Evolutionary conservation across 2,329 filamentous ascomycete species (phyloP), one percentile per base, ranked within the genome.

Genomic region (Sporothrix mexicana): DNA sequence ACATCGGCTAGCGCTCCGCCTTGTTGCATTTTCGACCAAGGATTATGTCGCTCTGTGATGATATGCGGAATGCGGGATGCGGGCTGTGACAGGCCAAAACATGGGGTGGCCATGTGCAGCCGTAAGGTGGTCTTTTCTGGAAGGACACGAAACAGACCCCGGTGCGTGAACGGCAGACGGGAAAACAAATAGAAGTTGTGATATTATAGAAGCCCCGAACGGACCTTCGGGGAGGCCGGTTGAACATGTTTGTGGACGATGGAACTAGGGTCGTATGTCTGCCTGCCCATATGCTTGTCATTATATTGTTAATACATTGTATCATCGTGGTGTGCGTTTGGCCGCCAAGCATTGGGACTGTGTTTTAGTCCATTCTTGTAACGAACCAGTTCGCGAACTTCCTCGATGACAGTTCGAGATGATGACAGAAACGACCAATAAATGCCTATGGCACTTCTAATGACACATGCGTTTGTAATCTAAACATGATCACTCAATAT

Each of bases 61-160:
- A 62, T 17, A 62, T 62, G 30, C 30, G 30, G 30, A 17, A 15
- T 15, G 41, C 15, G 30, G 30, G 30, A 36, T 36, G 30, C 30
- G 30, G 30, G 30, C 7, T 36, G 30, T 36, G 30, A 36, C 4
- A 36, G 30, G 30, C 30, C 30, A 25, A 43, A 30, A 53, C n/a
- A 51, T n/a, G 64, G 43, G 43, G 23, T 8, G 64, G 64, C 45
- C 43, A 30, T 68, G 45, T 15, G 5, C n/a, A 51, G 64, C 64
- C 64, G 23, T 36, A 10, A 30, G n/a, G 13, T 68, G 47, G 23
- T 49, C n/a, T 25, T 47, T 68, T 68, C 64, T 68, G 64, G 64
- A 68, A 68, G 47, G 45, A 68, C 64, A 68, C 45, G 64, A 68
- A 68, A 68, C 45, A 68, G 45, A 68, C 64, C 64, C 64, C 25